phyloP scores from a whole-genome alignment of 805 yeast genomes.

The Saturnispora halmiae region DNA sequence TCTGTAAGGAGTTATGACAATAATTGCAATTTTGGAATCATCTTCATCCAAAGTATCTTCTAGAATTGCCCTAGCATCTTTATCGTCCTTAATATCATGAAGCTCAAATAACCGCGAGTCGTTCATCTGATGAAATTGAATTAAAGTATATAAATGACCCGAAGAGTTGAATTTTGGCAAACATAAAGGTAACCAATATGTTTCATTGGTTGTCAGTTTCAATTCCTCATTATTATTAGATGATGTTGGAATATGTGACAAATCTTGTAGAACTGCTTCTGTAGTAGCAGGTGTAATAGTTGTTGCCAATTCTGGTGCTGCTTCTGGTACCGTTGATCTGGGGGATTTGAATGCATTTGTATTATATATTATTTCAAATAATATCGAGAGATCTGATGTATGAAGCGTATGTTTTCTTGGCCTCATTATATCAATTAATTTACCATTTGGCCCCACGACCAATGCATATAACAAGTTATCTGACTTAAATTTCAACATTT shows the following conservation, averaged over 20 bases:
- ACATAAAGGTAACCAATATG: slow-evolving; percentile 91
- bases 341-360: slow-evolving; percentile 37
- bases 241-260: no score
- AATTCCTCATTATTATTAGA: slow-evolving; percentile 7
- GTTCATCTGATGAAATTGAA: slow-evolving; percentile 45
- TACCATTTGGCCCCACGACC: slow-evolving; percentile 53
- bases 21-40: slow-evolving; percentile 31
- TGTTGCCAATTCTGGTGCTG: slow-evolving; percentile 3
- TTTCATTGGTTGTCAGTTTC: slow-evolving; percentile 39
- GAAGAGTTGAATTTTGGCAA: slow-evolving; percentile 81
- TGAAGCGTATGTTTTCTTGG: slow-evolving; percentile 73
- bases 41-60: slow-evolving; percentile 12
- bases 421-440: slow-evolving; percentile 58
- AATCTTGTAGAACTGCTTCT: no score
- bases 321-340: slow-evolving; percentile 17
- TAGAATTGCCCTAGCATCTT: not conserved
- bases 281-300: not conserved
- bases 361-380: slow-evolving; percentile 62
- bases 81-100: slow-evolving; percentile 17
- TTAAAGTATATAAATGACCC: slow-evolving; percentile 81
- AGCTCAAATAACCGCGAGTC: slow-evolving; percentile 25
- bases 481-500: slow-evolving; percentile 39
- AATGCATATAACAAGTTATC: slow-evolving; percentile 67
- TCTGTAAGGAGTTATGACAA: slow-evolving; percentile 58
- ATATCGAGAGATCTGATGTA: slow-evolving; percentile 70